These are phyloP conservation scores for Dimocarpus longan DNA, from an alignment of 345 rosid genomes.

Conservation along the genomic window DNA sequence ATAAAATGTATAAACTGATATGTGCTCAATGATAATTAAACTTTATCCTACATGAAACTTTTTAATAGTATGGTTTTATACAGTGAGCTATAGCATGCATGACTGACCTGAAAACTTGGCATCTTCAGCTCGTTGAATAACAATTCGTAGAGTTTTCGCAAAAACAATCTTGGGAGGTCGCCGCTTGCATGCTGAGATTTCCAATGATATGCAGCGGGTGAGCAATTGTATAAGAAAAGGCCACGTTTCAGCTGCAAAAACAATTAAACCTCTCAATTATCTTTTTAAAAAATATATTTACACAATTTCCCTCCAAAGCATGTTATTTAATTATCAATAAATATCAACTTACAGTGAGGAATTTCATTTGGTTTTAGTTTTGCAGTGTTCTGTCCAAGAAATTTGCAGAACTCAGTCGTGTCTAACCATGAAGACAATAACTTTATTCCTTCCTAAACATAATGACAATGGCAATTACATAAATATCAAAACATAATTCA, in stretches of 20 bases:
- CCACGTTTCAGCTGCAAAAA: constrained; percentile 87
- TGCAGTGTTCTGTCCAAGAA: constrained; percentile 64
- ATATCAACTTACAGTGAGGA: constrained; percentile 60
- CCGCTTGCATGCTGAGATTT: constrained; percentile 74
- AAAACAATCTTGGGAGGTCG: constrained; percentile 61
- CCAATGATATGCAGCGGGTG: constrained; percentile 64
- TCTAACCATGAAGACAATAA: constrained; percentile 80
- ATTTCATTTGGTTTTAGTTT: constrained; percentile 65
- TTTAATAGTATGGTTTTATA: background rate
- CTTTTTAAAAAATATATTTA: background rate
- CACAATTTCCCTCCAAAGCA: background rate
- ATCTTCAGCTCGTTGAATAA: constrained; percentile 72
- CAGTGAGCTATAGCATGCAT: background rate
- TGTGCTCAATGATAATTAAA: background rate
- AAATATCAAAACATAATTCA: background rate
- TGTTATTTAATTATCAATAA: background rate
- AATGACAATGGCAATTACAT: background rate
- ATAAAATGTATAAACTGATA: background rate
- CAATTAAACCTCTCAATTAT: constrained; percentile 26
- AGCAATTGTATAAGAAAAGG: constrained; percentile 74
- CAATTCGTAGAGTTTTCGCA: constrained; percentile 72
- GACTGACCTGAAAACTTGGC: constrained; percentile 64
- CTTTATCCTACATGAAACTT: no score
- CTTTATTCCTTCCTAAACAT: constrained; percentile 76
- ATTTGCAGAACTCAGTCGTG: constrained; percentile 70